phyloP scores from a whole-genome alignment of 306 rosid genomes.

The Spatholobus suberectus region DNA sequence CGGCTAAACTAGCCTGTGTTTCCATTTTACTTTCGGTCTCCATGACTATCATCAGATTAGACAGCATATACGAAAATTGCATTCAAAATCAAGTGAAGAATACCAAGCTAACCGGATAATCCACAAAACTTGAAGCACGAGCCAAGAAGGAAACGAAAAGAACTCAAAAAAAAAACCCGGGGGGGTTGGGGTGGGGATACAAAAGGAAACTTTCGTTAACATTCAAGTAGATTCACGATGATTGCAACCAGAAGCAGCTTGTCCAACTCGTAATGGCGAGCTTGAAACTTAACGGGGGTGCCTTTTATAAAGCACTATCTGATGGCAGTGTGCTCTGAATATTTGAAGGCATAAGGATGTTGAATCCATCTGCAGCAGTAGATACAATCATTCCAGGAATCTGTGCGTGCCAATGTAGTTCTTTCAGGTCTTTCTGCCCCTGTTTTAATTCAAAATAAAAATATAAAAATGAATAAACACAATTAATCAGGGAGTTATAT shows the following conservation, averaged over 20 bases:
- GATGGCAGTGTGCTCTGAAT: constrained; percentile 80
- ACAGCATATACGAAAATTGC: not conserved
- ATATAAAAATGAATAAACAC: not conserved
- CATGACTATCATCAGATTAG: not conserved
- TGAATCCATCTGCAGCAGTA: constrained; percentile 92
- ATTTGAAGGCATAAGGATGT: constrained; percentile 94
- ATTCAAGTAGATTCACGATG: constrained; percentile 6
- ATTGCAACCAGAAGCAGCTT: not conserved
- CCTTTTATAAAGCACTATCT: constrained; percentile 51
- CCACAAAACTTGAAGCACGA: constrained; percentile 16
- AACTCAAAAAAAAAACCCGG: not conserved
- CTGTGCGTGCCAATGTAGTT: constrained; percentile 94
- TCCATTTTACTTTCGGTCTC: not conserved
- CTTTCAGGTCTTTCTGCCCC: constrained; percentile 96
- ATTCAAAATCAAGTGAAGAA: not conserved
- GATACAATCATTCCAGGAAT: constrained; percentile 98
- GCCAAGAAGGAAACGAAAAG: not conserved
- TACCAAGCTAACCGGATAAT: not conserved
- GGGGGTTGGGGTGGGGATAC: too few species aligned
- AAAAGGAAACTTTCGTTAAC: constrained; percentile 13
- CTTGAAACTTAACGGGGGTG: not conserved
- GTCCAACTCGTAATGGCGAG: not conserved
- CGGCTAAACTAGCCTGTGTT: not conserved
- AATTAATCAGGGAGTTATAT: constrained; percentile 3
- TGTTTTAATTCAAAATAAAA: constrained; percentile 43